These are phyloP conservation scores for Aspergillus fijiensis DNA, from an alignment of 2,329 filamentous ascomycete species.

Conservation along the genomic window DNA sequence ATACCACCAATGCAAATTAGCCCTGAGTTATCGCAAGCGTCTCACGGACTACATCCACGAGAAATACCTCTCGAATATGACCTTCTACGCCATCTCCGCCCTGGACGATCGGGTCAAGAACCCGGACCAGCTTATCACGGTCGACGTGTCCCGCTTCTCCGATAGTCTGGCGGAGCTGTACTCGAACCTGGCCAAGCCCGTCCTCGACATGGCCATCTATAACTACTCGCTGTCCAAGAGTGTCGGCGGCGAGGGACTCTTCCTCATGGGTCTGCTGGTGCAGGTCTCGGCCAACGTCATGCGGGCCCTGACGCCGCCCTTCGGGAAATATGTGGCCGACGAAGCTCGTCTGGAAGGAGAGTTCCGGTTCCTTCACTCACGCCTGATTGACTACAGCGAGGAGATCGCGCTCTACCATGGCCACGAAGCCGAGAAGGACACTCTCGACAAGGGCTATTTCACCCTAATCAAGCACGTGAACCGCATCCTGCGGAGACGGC, in stretches of 20 bases:
- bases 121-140: constrained; percentile 93
- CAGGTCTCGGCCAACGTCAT: constrained; percentile 91
- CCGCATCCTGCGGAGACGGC: constrained; percentile 80
- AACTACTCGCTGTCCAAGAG: constrained; percentile 90
- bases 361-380: constrained; percentile 91
- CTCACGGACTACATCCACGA: constrained; percentile 95
- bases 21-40: constrained; percentile 86
- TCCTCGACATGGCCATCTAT: constrained; percentile 95
- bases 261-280: constrained; percentile 92
- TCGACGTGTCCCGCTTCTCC: constrained; percentile 94
- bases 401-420: constrained; percentile 91
- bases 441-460: constrained; percentile 96
- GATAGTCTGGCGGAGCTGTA: constrained; percentile 94
- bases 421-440: constrained; percentile 93
- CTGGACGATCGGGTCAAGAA: constrained; percentile 98
- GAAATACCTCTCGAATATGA: constrained; percentile 94
- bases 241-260: constrained; percentile 92
- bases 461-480: constrained; percentile 99
- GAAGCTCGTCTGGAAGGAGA: constrained; percentile 93
- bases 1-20: constrained; percentile 94
- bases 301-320: constrained; percentile 90
- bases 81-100: constrained; percentile 93
- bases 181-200: constrained; percentile 91
- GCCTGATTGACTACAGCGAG: constrained; percentile 93
- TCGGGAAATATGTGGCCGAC: constrained; percentile 96